Conservation (phyloP, 306 rosid species). For the Quercus glauca region DNA sequence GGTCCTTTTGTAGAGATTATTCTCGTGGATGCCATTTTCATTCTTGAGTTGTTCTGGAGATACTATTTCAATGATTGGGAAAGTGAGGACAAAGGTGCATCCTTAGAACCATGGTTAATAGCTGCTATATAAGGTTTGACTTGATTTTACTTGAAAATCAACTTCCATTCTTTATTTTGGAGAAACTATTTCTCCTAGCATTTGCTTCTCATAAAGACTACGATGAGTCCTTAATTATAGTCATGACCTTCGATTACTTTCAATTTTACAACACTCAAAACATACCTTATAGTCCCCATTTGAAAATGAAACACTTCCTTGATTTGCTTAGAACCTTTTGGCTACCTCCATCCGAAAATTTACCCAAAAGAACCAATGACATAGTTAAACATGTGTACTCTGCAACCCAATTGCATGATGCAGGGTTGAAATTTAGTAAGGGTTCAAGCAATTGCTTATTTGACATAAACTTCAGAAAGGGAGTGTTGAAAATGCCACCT, state of each 20-base stretch:
- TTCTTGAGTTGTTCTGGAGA: background rate
- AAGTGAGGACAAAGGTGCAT: background rate
- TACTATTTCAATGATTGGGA: background rate
- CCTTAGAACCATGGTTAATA: background rate
- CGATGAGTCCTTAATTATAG: too few relatives aligned
- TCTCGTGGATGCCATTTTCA: background rate
- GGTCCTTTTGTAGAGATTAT: background rate
- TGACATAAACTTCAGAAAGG: background rate
- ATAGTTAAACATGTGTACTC: background rate
- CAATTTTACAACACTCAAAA: too few relatives aligned
- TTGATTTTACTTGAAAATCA: background rate
- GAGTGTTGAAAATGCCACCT: background rate
- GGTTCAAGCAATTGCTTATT: background rate
- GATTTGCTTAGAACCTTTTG: background rate
- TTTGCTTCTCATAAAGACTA: background rate
- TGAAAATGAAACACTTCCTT: background rate
- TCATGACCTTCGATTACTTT: background rate
- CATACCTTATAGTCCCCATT: too few relatives aligned
- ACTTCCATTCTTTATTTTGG: background rate
- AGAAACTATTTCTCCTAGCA: background rate
- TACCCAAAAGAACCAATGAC: too few relatives aligned
- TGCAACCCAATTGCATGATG: background rate
- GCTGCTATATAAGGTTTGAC: background rate
- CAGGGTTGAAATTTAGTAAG: background rate
- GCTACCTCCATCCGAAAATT: too few relatives aligned